Base-by-base conservation (phyloP, 164 flowering plant genomes). In the Cinnamomum chago region DNA sequence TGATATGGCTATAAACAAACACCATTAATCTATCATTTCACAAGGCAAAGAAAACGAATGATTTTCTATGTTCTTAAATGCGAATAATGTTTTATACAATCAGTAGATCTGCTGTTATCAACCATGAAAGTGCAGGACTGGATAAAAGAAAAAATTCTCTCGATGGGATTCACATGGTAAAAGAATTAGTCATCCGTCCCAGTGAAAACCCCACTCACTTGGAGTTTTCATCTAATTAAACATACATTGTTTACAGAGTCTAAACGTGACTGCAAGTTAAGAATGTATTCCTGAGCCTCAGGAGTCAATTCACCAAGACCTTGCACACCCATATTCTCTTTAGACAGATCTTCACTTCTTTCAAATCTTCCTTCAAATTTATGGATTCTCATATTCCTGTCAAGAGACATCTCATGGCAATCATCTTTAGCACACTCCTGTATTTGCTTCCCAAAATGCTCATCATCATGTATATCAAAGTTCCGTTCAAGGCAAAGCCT, bases 401-500 rank as follows among this genome's bases (percentile, higher is more conserved):
- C 85, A 10, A 74, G 79, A 47, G 76, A 68, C 27, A 65, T 70
- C 40, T 58, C 87, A 25, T 76, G 78, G 22, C 65, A 71, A 72
- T 86, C 86, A 77, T 47, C 17, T 51, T 77, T 76, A 20, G 82
- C 77, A 75, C 76, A 76, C 65, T 84, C 87, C 47, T 28, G 23
- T 25, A 66, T 84, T 69, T 76, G 77, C 22, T 76, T 79, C 28
- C 78, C 88, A 70, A 20, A 24, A 76, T 75, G 58, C 62, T 58
- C 86, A 33, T 81, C 92, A 79, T 78, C 92, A 79, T 78, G 65
- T 20, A 85, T 81, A 77, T 86, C 91, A 78, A 93, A 86, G 79
- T 89, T 90, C 80, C 78, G 87, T 81, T 90, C 90, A 62, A 93
- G 94, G 81, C 90, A 90, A 69, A 91, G 93, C 82, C 93, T 83